Base-by-base conservation (phyloP, 2,329 filamentous ascomycete species). In the Pestalotiopsis sp. region DNA sequence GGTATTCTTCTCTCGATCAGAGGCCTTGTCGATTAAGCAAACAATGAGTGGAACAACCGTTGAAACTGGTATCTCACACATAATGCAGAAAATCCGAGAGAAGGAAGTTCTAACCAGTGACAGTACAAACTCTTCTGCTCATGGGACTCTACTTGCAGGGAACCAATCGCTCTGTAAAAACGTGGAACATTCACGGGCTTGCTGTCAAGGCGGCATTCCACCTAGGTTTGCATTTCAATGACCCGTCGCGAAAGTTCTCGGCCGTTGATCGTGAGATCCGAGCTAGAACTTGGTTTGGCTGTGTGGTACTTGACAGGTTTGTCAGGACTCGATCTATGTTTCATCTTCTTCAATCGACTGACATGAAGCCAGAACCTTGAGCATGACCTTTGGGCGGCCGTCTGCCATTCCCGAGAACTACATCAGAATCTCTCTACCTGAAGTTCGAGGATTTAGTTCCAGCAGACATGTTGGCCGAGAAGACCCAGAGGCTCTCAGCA, bases 121-220 rank as follows among this genome's bases (percentile, higher is more conserved):
- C 31, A 81, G 85, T 87, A 0, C 85, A 87, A 72, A 82, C 81
- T 57, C 78, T 87, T 7, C 77, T 89, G 0, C 69, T 88, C 0
- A 80, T 84, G 71, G 81, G 81, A 4, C 84, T 86, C 62, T 88
- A 88, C 68, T 78, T 88, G 0, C 86, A 89, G 71, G 85, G 86
- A 2, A 87, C 85, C 0, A 84, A 86, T 49, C 83, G 82, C 23
- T 87, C 86, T 0, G 78, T 86, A 2, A 82, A 87, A 67, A 83
- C 86, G 2, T 89, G 86, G 86, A 85, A 81, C 0, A 79, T 84
- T 0, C 87, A 89, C 70, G 86, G 87, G 0, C 78, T 88, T 0
- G 82, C 85, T 0, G 81, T 88, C 2, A 84, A 82, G 69, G 82
- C 83, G 0, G 86, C 86, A 0, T 77, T 86, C 31, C 83, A 86